phyloP scores from a whole-genome alignment of 2,329 filamentous ascomycete species.

The Penicillium olsonii region DNA sequence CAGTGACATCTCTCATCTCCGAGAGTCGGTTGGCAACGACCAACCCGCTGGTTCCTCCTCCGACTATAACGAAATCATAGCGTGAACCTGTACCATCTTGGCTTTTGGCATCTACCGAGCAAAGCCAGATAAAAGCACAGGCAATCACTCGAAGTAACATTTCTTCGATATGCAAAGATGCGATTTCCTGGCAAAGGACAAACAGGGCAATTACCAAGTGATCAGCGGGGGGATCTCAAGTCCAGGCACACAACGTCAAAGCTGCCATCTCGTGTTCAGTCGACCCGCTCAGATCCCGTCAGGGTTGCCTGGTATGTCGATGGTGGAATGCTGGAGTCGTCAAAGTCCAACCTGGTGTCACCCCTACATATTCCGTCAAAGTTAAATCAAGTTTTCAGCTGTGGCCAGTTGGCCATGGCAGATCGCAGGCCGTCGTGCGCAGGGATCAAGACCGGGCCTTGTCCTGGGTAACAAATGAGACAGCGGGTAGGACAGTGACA shows the following conservation, averaged over 20 bases:
- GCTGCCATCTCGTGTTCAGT: neutral
- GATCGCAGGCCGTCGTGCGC: no score
- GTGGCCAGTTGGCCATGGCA: neutral
- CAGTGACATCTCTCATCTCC: conserved; percentile 29
- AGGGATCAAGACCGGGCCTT: neutral
- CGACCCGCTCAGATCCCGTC: neutral
- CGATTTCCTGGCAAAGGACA: neutral
- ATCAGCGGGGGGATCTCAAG: neutral
- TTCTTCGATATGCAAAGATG: neutral
- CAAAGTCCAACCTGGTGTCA: neutral
- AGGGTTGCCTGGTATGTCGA: neutral
- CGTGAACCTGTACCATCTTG: conserved; percentile 5
- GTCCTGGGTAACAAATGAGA: no score
- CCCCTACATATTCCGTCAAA: neutral
- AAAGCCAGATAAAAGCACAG: conserved; percentile 8
- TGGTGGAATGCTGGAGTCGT: neutral
- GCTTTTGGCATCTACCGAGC: conserved; percentile 10
- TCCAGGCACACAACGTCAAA: neutral
- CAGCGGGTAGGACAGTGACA: no score
- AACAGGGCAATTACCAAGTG: neutral
- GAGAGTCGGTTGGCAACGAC: conserved; percentile 39
- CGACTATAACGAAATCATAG: conserved; percentile 40
- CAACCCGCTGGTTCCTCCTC: conserved; percentile 40
- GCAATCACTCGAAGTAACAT: conserved; percentile 10
- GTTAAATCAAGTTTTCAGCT: neutral